Evolutionary conservation across 257 asterid genomes (phyloP), one percentile per base, ranked within the genome.

Genomic region (Solanum chaucha): DNA sequence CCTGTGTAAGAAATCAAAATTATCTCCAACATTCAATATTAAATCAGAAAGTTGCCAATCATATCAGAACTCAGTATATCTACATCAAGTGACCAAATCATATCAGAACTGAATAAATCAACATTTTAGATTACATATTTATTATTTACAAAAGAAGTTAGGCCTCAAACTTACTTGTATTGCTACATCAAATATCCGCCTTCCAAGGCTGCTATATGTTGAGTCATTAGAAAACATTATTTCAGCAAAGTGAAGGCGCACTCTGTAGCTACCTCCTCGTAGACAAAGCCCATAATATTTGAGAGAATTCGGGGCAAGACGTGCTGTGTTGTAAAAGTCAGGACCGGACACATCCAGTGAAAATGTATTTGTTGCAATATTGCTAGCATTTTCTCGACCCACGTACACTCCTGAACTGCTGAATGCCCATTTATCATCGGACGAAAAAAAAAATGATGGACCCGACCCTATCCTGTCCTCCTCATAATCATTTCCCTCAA

Each of bases 181-280:
- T 48, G 97, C 92, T 36, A 95, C 98, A 74, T 95, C 99, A 71
- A 96, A 96, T 86, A 94, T 85, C 89, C 99, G 94, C 88, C 87
- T 90, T 73, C 98, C 98, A 24, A 91, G 92, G 92, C 97, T 93
- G 92, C 91, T 91, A 88, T 85, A 96, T 72, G 87, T 92, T 86
- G 90, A 32, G 91, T 86, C 90, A 85, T 94, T 89, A 38, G 93
- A 82, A 87, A 3, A 96, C 94, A 91, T 91, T 85, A 96, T 94
- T 88, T 96, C 99, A 40, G 98, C 98, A 74, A 96, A 96, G 92
- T 95, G 94, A 71, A 96, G 98, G n/a, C 95, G 96, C 88, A 95
- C 99, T 86, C n/a, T 93, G 86, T 96, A 96, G 93, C 97, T 96
- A 55, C 99, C 99, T n/a, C 34, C 83, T 75, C 89, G 92, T 92